These are phyloP conservation scores for Cladosporium colombiae DNA, from an alignment of 2,329 filamentous ascomycete genomes.

Conservation along the genomic window DNA sequence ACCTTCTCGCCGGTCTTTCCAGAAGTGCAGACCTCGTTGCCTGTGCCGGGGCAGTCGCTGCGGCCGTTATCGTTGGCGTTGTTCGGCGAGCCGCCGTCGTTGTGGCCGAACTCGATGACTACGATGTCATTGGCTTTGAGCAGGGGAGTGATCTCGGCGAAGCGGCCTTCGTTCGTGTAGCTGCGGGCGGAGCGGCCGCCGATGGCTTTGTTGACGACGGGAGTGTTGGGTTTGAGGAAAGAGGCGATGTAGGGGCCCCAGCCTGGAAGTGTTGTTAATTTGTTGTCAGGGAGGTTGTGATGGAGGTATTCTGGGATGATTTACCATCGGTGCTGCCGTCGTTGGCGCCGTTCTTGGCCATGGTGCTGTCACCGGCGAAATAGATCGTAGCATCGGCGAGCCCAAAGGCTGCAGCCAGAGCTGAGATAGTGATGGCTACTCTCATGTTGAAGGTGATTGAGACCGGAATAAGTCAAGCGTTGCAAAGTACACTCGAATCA, in stretches of 20 bases:
- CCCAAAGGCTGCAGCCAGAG: not conserved
- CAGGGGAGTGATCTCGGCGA: conserved; percentile 56
- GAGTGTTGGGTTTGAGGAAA: conserved; percentile 44
- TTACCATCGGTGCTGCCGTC: conserved; percentile 31
- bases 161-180: conserved; percentile 66
- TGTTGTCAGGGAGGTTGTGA: no score
- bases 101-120: conserved; percentile 72
- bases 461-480: not conserved
- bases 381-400: conserved; percentile 46
- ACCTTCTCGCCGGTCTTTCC: conserved; percentile 51
- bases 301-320: no score
- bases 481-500: not conserved
- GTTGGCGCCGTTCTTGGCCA: conserved; percentile 53
- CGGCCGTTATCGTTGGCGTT: conserved; percentile 60
- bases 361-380: conserved; percentile 63
- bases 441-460: not conserved
- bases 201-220: conserved; percentile 65
- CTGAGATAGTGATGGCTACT: not conserved
- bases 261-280: conserved; percentile 44
- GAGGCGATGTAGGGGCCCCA: conserved; percentile 64
- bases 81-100: conserved; percentile 62
- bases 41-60: conserved; percentile 59
- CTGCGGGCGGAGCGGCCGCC: conserved; percentile 67
- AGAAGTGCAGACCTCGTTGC: conserved; percentile 55
- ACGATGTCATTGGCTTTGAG: conserved; percentile 64